Base-by-base conservation (phyloP, 768 basidiomycete genomes). In the Dendrothele bispora region DNA sequence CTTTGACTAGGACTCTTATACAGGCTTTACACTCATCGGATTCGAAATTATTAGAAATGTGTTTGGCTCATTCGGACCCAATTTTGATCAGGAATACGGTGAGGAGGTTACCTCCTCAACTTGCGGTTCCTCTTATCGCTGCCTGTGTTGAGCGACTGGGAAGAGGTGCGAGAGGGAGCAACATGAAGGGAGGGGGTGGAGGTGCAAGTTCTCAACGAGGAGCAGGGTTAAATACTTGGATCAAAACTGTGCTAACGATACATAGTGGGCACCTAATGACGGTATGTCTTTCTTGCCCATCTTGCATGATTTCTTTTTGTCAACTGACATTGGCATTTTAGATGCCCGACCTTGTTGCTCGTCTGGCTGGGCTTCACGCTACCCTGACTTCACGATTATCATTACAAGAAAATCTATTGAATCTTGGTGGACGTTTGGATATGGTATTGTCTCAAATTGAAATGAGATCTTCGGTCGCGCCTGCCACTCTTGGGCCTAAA, bases 1-100 rank as follows among this genome's bases (percentile, higher is more conserved):
- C 95, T 0, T 78, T 98, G 50, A 91, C 95, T 22, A 86, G 93
- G 46, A 95, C 95, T 22, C 77, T 99, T 40, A 90, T 95, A 49
- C 97, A 99, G 69, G 95, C 97, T 0, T 70, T 99, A 22, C 97
- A 99, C 64, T 98, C 97, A 1, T 86, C 89, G 17, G 97, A 99
- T 71, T 80, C 88, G 2, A 81, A 82, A 8, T 72, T 98, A 29
- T 70, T 98, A 50, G 91, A 97, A 61, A 86, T 86, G 21, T 95
- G 94, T 68, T 69, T 95, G 25, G 72, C 82, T 1, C 90, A 98
- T 66, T 88, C 91, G 15, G 86, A 95, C 57, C 72, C 78, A n/a
- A 64, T 71, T 2, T 72, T 99, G 39, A 88, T 99, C 50, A 79
- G 84, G 38, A 90, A 92, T 60, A 97, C 95, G 2, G 84, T 99